Conservation (phyloP, 768 basidiomycete genomes). For the Dictyophora rubrovolvata region DNA sequence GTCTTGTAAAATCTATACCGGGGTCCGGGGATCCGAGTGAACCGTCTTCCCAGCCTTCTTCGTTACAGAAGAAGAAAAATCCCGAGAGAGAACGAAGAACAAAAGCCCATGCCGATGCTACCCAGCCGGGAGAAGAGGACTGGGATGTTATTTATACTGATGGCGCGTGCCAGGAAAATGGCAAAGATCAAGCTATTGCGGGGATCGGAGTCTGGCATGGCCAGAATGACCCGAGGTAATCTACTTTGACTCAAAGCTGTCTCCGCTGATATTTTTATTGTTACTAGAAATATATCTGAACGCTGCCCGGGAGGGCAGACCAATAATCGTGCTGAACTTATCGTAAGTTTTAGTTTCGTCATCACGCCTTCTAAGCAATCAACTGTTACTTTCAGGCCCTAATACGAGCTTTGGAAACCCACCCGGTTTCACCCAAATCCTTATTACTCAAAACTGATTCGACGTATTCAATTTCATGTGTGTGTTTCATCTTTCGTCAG, state of each 20-base stretch:
- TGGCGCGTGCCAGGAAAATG: slow-evolving; percentile 81
- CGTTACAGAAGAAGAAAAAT: neutral
- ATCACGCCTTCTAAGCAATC: neutral
- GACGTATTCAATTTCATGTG: slow-evolving; percentile 51
- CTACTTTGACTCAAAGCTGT: neutral
- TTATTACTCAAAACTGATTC: slow-evolving; percentile 82
- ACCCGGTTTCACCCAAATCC: slow-evolving; percentile 41
- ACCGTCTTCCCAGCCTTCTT: too few relatives aligned
- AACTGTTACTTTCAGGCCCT: slow-evolving; percentile 50
- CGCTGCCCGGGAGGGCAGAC: slow-evolving; percentile 76
- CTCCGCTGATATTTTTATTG: slow-evolving; percentile 2
- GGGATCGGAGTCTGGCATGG: slow-evolving; percentile 92
- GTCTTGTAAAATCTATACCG: neutral
- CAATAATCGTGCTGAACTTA: slow-evolving; percentile 81
- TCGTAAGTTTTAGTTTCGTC: slow-evolving; percentile 36
- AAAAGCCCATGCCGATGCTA: neutral
- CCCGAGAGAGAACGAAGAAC: neutral
- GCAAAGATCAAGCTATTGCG: slow-evolving; percentile 50
- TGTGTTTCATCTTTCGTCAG: neutral
- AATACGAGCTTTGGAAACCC: slow-evolving; percentile 67
- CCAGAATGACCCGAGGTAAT: slow-evolving; percentile 46
- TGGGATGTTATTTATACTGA: slow-evolving; percentile 67
- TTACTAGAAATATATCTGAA: slow-evolving; percentile 67
- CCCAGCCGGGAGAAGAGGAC: slow-evolving; percentile 18
- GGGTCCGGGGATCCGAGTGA: neutral